Evolutionary conservation across 495 filamentous ascomycete genomes (phyloP), one percentile per base, ranked within the genome.

Genomic region (Aspergillus incahuasiensis): DNA sequence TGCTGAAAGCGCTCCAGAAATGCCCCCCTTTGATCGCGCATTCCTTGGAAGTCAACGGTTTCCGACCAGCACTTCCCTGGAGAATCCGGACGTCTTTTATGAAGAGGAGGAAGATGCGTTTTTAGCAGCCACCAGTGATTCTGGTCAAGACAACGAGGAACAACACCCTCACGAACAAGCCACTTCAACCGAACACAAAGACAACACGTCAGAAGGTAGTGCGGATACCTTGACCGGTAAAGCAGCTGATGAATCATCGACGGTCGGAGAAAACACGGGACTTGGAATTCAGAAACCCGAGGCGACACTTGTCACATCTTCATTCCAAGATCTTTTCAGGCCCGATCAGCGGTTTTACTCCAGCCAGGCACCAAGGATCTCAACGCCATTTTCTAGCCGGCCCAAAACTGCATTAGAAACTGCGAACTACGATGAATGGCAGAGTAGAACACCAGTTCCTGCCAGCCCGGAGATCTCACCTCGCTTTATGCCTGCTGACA

Each of bases 21-120:
- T 96, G 79, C 84, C 84, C 41, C 85, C 91, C 6, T 90, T 96
- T 60, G 91, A 92, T 53, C 80, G 79, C 48, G 80, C 77, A 24
- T 72, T 82, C 43, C 79, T 87, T 38, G 82, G 76, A 44, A 86
- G 79, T 65, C 85, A 79, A 61, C 86, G 73, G 9, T 78, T 88
- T 48, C 83, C 78, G 30, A 90, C 80, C 61, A 85, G 78, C 60
- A 83, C 83, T 0, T 84, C 83, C 5, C 85, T 90, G 79, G 87
- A 86, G 18, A 77, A 80, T 63, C 77, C 76, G 13, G 94, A 97
- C 69, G 94, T 96, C 5, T 95, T 96, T 57, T 91, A 96, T 66
- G 94, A 96, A 69, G 94, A 98, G 50, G 94, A 96, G 59, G 91
- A 95, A 59, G 89, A 96, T 54, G 83, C 83, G 5, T 79, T 76